Evolutionary conservation across 2,329 filamentous ascomycete species (phyloP), one percentile per base, ranked within the genome.

Genomic region (Fusarium sacchari): DNA sequence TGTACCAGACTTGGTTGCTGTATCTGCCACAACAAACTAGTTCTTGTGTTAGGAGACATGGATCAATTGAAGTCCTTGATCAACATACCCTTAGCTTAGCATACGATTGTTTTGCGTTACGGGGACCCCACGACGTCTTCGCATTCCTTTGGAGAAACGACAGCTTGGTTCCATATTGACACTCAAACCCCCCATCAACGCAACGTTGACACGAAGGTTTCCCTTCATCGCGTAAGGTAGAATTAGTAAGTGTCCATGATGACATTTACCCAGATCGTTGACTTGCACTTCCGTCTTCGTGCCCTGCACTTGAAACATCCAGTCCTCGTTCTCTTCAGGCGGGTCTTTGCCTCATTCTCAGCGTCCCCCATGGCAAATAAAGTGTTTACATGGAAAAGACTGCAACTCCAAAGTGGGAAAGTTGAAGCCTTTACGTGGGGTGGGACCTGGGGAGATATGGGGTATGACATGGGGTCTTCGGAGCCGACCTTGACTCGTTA

Each of bases 181-280:
- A 88, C 46, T 85, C 81, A 36, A 86, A 83, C 14, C 82, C 82
- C 39, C 86, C 84, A 3, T 82, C 80, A 22, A 82, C 76, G 65
- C 87, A 88, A 69, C 86, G 85, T 47, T 82, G 83, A 47, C 87
- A 89, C 6, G 77, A 77, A 8, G 87, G 87, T 71, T 86, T 88
- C 20, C 79, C 79, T 77, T 88, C 87, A 65, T 88, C 86, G 67
- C 87, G 86, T 88, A 63, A 28, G 24, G 26, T 30, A 49, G 28
- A 64, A 64, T 69, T 64, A 56, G 60, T 68, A 30, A 28, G 28
- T 60, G 34, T 36, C 34, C 26, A 46, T 28, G 22, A 24, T 56
- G 36, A 36, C 37, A 37, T 26, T 22, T 37, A 47, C 44, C 20
- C 10, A 20, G 30, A 20, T 42, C 39, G 22, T 39, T 36, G 37